A percentile compares a stretch with the other conserved stretches of the same genome.
These are phyloP conservation scores for Warburgia ugandensis DNA, from an alignment of 164 flowering plant species.

Conservation along the genomic window DNA sequence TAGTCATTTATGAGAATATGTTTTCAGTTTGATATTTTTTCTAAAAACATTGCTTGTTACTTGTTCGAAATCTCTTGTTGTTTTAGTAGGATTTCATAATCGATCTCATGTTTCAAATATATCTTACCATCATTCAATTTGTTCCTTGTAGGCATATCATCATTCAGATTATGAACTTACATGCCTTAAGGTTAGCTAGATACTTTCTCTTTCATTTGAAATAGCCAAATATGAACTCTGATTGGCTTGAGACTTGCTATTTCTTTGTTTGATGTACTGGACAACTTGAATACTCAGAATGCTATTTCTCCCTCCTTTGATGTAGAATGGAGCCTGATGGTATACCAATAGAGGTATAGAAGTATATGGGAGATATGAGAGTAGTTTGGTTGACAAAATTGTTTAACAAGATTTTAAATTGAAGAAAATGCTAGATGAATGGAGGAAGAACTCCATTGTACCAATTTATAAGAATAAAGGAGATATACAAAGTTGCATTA, in stretches of 20 bases:
- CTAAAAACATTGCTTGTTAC: background rate
- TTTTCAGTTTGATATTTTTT: background rate
- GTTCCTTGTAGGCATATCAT: conserved; percentile 67
- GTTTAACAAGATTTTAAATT: too few species aligned
- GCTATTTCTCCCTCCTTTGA: background rate
- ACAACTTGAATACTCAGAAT: background rate
- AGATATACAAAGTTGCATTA: too few species aligned
- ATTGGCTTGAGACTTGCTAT: too few species aligned
- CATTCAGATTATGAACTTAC: conserved; percentile 79
- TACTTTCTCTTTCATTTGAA: background rate
- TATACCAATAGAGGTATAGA: too few species aligned
- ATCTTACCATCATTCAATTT: conserved; percentile 2
- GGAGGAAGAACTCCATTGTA: too few species aligned
- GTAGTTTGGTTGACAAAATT: too few species aligned
- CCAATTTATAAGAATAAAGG: too few species aligned
- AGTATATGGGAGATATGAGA: too few species aligned
- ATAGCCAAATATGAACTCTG: too few species aligned
- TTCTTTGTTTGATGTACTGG: background rate
- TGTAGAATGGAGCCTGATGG: too few species aligned
- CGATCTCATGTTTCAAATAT: background rate
- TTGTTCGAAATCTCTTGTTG: background rate
- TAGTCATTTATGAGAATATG: background rate
- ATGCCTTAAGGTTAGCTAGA: conserved; percentile 64
- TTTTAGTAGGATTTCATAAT: background rate
- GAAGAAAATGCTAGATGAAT: too few species aligned